Conservation (phyloP, 73 alveolate species). For the Paramecium sonneborni region DNA sequence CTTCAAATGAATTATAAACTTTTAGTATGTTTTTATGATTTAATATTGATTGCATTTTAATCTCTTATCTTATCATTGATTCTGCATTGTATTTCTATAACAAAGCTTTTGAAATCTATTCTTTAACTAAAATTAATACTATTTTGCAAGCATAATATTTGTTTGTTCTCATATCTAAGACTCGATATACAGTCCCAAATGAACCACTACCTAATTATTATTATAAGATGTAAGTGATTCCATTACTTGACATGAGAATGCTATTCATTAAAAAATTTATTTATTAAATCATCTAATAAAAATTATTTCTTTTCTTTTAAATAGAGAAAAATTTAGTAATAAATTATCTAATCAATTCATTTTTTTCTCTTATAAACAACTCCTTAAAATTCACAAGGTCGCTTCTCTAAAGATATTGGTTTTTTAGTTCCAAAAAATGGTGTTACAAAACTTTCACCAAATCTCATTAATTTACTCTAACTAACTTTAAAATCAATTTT, state of each 20-base stretch:
- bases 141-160: neutral
- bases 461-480: neutral
- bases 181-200: neutral
- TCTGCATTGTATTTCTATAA: conserved; percentile 5
- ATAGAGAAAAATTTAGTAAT: neutral
- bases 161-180: neutral
- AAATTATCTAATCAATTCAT: neutral
- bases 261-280: neutral
- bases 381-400: neutral
- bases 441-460: neutral
- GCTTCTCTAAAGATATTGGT: neutral
- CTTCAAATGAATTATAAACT: neutral
- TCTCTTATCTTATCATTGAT: conserved; percentile 8
- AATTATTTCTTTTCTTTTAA: neutral
- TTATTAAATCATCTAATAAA: neutral
- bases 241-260: neutral
- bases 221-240: neutral
- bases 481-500: neutral
- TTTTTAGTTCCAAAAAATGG: neutral
- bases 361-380: neutral
- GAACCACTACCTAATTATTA: conserved; percentile 6
- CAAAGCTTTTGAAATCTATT: conserved; percentile 37
- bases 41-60: neutral
- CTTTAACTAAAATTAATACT: neutral
- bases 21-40: conserved; percentile 35